These are phyloP conservation scores for Naganishia onofrii DNA, from an alignment of 768 basidiomycete species.

Conservation along the genomic window DNA sequence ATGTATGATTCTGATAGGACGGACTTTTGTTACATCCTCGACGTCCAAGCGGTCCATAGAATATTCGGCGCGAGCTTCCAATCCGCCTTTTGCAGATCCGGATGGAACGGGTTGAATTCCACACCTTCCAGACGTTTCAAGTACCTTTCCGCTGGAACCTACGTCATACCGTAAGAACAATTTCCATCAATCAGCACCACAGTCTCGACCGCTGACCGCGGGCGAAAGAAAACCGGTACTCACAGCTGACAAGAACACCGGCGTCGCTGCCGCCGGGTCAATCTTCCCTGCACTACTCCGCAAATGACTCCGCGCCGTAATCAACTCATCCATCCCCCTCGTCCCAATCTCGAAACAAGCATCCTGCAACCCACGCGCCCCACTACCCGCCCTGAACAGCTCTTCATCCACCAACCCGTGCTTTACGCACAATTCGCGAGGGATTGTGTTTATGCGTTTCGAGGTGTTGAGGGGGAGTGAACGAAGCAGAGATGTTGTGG, in stretches of 20 bases:
- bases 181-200: not conserved
- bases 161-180: not conserved
- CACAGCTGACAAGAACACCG: constrained; percentile 47
- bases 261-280: constrained; percentile 41
- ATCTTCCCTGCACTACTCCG: constrained; percentile 42
- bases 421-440: constrained; percentile 40
- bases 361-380: constrained; percentile 52
- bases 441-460: constrained; percentile 44
- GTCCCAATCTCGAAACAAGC: constrained; percentile 48
- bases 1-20: no score
- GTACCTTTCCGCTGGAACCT: constrained; percentile 50
- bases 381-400: constrained; percentile 57
- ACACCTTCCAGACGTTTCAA: constrained; percentile 45
- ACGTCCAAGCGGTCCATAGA: constrained; percentile 42
- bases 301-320: constrained; percentile 49
- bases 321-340: constrained; percentile 52
- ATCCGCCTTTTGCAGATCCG: constrained; percentile 45
- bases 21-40: constrained; percentile 36
- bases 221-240: constrained; percentile 24
- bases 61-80: constrained; percentile 49
- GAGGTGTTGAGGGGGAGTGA: constrained; percentile 40
- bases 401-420: constrained; percentile 49
- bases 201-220: no score
- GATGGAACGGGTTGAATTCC: constrained; percentile 51
- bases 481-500: constrained; percentile 45